phyloP scores from a whole-genome alignment of 2,329 filamentous ascomycete species.

The Stagonosporopsis vannaccii region DNA sequence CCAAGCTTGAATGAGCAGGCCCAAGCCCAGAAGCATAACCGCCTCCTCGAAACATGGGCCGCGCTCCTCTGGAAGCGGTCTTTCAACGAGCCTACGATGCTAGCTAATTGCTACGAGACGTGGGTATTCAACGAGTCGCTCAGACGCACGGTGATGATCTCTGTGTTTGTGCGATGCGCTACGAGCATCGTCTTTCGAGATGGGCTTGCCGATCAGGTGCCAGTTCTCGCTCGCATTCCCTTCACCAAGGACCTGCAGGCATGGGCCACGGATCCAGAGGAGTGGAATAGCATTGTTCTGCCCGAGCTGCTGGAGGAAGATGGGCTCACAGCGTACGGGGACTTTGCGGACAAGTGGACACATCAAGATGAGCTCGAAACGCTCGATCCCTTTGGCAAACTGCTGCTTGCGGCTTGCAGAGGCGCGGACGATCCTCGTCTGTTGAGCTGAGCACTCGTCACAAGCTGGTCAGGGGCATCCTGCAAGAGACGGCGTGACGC shows the following conservation, averaged over 20 bases:
- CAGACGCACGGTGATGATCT: constrained; percentile 39
- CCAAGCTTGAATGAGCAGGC: constrained; percentile 24
- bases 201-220: constrained; percentile 34
- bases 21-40: constrained; percentile 27
- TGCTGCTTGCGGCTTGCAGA: constrained; percentile 36
- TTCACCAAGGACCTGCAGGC: constrained; percentile 26
- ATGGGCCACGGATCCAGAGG: constrained; percentile 20
- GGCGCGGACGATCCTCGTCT: constrained; percentile 32
- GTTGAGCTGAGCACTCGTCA: constrained; percentile 12
- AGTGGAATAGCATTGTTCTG: constrained; percentile 21
- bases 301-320: constrained; percentile 15
- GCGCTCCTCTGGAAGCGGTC: constrained; percentile 40
- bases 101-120: constrained; percentile 7
- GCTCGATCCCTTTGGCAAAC: constrained; percentile 31
- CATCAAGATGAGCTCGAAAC: constrained; percentile 13
- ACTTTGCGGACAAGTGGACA: constrained; percentile 27
- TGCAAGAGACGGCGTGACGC: not conserved
- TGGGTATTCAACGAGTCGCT: constrained; percentile 43
- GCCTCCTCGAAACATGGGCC: constrained; percentile 37
- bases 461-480: not conserved
- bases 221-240: constrained; percentile 31
- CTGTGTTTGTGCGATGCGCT: constrained; percentile 34
- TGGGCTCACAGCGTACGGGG: constrained; percentile 33
- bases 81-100: constrained; percentile 4
- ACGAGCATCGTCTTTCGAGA: constrained; percentile 29